Conservation (phyloP, 441 rosid genomes). For the Pelargonium cotyledonis region DNA sequence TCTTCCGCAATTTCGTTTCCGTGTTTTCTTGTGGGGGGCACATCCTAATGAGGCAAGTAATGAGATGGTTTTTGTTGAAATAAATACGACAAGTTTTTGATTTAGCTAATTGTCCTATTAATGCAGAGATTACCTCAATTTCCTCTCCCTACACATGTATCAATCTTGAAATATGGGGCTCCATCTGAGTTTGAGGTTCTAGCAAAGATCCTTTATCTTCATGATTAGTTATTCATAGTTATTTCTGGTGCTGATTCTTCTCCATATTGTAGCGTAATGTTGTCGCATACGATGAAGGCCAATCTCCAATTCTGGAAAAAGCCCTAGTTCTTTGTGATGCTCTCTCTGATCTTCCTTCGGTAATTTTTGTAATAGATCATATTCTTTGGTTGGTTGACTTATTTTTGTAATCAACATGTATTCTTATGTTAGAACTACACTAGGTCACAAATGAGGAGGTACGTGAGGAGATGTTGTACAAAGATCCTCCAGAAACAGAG, state of each 20-base stretch:
- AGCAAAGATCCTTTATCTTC: neutral
- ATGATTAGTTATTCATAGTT: neutral
- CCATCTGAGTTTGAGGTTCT: slow-evolving; percentile 62
- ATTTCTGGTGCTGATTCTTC: neutral
- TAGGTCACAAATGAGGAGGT: slow-evolving; percentile 52
- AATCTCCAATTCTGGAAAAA: slow-evolving; percentile 27
- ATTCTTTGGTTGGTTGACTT: neutral
- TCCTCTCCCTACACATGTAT: slow-evolving; percentile 76
- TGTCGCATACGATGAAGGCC: slow-evolving; percentile 42
- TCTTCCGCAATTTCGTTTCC: slow-evolving; percentile 70
- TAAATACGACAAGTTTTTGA: neutral
- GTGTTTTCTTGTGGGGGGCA: slow-evolving; percentile 78
- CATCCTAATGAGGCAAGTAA: slow-evolving; percentile 36
- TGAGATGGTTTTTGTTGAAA: neutral
- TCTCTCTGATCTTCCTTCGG: slow-evolving; percentile 52
- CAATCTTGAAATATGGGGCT: slow-evolving; percentile 39
- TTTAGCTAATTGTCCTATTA: neutral
- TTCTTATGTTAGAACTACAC: neutral
- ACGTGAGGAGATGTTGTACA: slow-evolving; percentile 48
- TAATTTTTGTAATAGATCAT: slow-evolving; percentile 21
- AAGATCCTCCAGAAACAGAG: slow-evolving; percentile 35
- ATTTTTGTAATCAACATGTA: neutral
- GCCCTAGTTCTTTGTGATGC: slow-evolving; percentile 51
- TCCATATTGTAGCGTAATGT: slow-evolving; percentile 30
- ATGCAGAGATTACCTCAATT: slow-evolving; percentile 57